Conservation (phyloP, 129 eudicot species). For the Cynara cardunculus region DNA sequence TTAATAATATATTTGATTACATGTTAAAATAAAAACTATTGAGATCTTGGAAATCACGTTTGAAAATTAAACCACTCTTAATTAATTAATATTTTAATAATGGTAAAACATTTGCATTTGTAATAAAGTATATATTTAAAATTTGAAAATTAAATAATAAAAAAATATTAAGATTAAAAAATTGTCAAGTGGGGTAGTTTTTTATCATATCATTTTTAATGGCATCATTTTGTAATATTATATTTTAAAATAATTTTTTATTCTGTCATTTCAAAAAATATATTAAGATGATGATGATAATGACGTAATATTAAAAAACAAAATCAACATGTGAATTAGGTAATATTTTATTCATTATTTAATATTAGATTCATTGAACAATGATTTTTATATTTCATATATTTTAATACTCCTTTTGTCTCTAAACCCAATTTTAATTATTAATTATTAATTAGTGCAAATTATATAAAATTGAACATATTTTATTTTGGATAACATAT, state of each 20-base stretch:
- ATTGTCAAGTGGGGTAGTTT: background rate
- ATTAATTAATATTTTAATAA: background rate
- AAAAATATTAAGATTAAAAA: slow-evolving; percentile 1
- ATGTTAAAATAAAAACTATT: background rate
- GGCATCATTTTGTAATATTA: background rate
- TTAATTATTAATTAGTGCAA: background rate
- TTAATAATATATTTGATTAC: background rate
- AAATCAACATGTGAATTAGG: slow-evolving; percentile 1
- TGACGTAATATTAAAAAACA: background rate
- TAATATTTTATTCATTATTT: background rate
- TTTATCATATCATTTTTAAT: background rate
- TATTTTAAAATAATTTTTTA: background rate
- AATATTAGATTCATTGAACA: background rate
- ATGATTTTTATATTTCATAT: background rate
- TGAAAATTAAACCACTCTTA: background rate
- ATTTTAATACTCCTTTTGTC: background rate
- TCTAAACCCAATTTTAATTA: background rate
- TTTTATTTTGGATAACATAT: background rate
- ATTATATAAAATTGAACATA: background rate
- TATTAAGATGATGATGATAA: background rate
- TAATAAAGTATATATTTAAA: background rate
- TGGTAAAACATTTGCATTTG: background rate
- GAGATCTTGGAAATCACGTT: background rate
- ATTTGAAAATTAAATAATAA: too few species aligned
- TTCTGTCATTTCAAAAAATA: background rate